These are phyloP conservation scores for Pichia manshurica DNA, from an alignment of 805 yeast genomes.

Conservation along the genomic window DNA sequence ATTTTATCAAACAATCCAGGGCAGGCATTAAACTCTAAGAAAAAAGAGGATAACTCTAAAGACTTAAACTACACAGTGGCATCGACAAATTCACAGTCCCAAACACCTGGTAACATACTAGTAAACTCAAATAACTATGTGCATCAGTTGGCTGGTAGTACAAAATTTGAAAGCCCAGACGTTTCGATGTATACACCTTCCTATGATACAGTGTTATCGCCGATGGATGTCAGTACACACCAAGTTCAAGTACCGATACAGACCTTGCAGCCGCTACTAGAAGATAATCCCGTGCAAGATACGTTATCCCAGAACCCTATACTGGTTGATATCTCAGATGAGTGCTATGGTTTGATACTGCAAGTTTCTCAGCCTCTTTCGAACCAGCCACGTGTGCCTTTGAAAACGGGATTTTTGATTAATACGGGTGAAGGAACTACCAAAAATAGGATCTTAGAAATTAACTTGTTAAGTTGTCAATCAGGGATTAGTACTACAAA, in stretches of 20 bases:
- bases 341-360: conserved; percentile 53
- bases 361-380: conserved; percentile 59
- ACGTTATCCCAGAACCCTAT: conserved; percentile 13
- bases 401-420: conserved; percentile 63
- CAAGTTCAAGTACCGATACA: conserved; percentile 10
- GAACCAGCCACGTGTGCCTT: conserved; percentile 64
- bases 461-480: conserved; percentile 69
- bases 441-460: conserved; percentile 41
- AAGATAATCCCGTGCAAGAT: conserved; percentile 2
- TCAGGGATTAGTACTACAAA: conserved; percentile 52
- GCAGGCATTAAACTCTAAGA: conserved; percentile 1
- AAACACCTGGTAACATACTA: conserved; percentile 13
- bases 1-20: conserved; percentile 25
- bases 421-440: conserved; percentile 28
- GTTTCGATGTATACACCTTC: conserved; percentile 25
- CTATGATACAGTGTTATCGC: conserved; percentile 24
- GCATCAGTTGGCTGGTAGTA: conserved; percentile 11
- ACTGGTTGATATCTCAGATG: conserved; percentile 45
- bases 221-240: conserved; percentile 18
- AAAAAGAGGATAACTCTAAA: conserved; percentile 16
- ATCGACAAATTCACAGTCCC: conserved; percentile 24
- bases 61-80: conserved; percentile 24
- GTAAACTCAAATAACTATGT: conserved; percentile 3
- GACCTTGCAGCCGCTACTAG: conserved; percentile 6
- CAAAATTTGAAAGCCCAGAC: conserved; percentile 27